Percentiles rank a stretch among this genome's conserved stretches.
These are phyloP conservation scores for Diplodia seriata DNA, from an alignment of 2,329 filamentous ascomycete genomes.

Conservation along the genomic window DNA sequence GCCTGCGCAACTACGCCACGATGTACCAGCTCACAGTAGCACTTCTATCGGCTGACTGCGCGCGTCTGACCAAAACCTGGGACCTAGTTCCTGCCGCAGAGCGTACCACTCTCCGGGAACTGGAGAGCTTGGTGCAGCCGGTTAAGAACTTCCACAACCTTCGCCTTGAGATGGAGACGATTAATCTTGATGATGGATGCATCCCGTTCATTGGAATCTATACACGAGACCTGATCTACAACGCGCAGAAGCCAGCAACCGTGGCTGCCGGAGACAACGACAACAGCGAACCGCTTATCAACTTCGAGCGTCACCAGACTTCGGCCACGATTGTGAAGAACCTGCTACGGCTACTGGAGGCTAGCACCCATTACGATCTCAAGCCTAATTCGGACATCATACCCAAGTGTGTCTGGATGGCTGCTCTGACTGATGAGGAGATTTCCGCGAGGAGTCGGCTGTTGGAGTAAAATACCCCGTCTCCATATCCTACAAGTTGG, in stretches of 20 bases:
- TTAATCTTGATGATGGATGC: slow-evolving; percentile 71
- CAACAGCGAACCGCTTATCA: slow-evolving; percentile 70
- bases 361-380: slow-evolving; percentile 76
- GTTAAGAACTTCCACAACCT: slow-evolving; percentile 79
- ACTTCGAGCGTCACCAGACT: slow-evolving; percentile 82
- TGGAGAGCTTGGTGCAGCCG: slow-evolving; percentile 77
- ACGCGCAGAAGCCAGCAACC: slow-evolving; percentile 73
- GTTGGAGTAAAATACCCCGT: slow-evolving; percentile 28
- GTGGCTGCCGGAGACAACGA: slow-evolving; percentile 59
- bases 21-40: slow-evolving; percentile 82
- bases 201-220: slow-evolving; percentile 85
- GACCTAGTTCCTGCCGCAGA: slow-evolving; percentile 70
- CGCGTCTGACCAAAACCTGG: slow-evolving; percentile 74
- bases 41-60: slow-evolving; percentile 74
- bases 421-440: slow-evolving; percentile 76
- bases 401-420: slow-evolving; percentile 85
- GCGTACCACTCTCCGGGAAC: slow-evolving; percentile 68
- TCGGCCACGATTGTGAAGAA: slow-evolving; percentile 81
- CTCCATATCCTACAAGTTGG: background rate
- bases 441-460: slow-evolving; percentile 54
- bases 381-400: slow-evolving; percentile 77
- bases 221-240: slow-evolving; percentile 83
- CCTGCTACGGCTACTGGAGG: slow-evolving; percentile 77
- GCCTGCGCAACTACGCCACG: slow-evolving; percentile 81
- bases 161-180: slow-evolving; percentile 78